Percentiles rank a stretch among this genome's conserved stretches.
phyloP scores from a whole-genome alignment of 225 moss, liverwort and hornwort species.

The Asterella californica region DNA sequence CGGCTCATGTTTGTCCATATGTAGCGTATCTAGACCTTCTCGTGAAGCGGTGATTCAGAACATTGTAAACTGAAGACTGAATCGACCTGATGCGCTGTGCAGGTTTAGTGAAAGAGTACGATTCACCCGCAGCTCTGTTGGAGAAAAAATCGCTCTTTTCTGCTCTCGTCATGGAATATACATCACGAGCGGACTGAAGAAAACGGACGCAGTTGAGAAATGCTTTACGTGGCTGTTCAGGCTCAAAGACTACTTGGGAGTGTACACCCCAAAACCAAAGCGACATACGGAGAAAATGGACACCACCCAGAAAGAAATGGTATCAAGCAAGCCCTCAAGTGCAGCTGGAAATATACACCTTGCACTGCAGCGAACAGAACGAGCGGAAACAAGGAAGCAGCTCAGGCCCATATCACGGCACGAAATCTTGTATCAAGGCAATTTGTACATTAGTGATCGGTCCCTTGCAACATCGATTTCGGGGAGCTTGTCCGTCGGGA shows the following conservation, averaged over 20 bases:
- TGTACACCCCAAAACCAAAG: too few species aligned
- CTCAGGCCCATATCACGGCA: too few species aligned
- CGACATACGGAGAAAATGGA: not conserved
- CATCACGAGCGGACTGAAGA: not conserved
- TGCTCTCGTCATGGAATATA: constrained; percentile 27
- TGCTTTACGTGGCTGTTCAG: not conserved
- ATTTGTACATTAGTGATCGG: not conserved
- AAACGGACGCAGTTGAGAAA: not conserved
- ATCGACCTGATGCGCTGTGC: not conserved
- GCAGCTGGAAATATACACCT: too few species aligned
- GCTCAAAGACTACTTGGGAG: too few species aligned
- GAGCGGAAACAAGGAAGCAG: too few species aligned
- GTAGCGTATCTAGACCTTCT: not conserved
- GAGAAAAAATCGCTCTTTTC: constrained; percentile 21
- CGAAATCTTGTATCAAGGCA: not conserved
- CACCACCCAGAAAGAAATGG: not conserved
- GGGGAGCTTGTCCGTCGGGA: not conserved
- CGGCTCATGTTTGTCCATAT: not conserved
- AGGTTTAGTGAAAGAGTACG: constrained; percentile 26
- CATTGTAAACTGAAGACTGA: not conserved
- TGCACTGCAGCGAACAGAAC: not conserved
- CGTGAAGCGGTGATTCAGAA: not conserved
- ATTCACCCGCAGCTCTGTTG: constrained; percentile 17
- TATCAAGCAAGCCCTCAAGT: not conserved
- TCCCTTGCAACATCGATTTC: not conserved